These are phyloP conservation scores for Decorospora gaudefroyi DNA, from an alignment of 2,329 filamentous ascomycete genomes.

Conservation along the genomic window DNA sequence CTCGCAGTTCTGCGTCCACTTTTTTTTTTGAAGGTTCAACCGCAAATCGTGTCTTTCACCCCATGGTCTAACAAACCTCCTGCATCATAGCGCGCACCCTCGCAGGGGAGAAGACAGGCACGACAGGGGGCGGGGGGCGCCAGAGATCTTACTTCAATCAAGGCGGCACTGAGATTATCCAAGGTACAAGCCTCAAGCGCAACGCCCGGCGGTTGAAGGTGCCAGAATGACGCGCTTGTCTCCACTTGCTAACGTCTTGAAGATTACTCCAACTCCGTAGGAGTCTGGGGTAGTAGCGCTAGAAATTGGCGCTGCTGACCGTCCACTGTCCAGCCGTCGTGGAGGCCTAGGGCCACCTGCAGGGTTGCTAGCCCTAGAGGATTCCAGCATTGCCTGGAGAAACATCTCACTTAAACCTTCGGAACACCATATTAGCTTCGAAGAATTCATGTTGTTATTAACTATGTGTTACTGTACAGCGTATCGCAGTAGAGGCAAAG, in stretches of 20 bases:
- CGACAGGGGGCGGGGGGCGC: slow-evolving; percentile 3
- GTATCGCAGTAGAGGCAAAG: too few species aligned
- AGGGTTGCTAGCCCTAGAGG: too few species aligned
- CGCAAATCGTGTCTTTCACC: background rate
- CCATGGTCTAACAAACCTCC: background rate
- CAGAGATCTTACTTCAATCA: background rate
- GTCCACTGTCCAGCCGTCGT: too few species aligned
- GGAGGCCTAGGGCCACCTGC: too few species aligned
- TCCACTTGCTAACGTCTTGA: slow-evolving; percentile 16
- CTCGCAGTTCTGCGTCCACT: too few species aligned
- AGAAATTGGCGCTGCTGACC: slow-evolving; percentile 10
- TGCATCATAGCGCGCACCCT: background rate
- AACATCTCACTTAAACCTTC: too few species aligned
- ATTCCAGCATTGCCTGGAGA: too few species aligned
- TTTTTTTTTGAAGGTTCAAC: too few species aligned
- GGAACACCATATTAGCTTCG: too few species aligned
- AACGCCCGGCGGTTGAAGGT: slow-evolving; percentile 1
- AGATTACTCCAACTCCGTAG: slow-evolving; percentile 1
- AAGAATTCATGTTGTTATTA: too few species aligned
- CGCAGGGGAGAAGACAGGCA: slow-evolving; percentile 3
- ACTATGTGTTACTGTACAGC: too few species aligned
- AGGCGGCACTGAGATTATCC: slow-evolving; percentile 7
- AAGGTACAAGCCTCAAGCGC: slow-evolving; percentile 1
- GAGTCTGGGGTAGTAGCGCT: slow-evolving; percentile 29
- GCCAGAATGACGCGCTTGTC: slow-evolving; percentile 15